Conservation (phyloP, 179 eudicot species). For the Heliamphora pulchella region DNA sequence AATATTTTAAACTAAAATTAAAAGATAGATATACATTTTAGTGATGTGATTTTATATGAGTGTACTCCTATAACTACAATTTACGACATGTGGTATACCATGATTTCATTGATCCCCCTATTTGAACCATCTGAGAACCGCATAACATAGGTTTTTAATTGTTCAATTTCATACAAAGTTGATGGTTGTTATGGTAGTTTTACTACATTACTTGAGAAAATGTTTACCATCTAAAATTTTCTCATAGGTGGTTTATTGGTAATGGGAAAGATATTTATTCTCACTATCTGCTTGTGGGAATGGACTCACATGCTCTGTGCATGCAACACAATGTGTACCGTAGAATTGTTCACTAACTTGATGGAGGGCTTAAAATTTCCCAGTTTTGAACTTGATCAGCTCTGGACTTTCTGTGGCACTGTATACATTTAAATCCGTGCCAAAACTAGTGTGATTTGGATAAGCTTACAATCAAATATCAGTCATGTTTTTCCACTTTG, state of each 20-base stretch:
- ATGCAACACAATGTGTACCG: not conserved
- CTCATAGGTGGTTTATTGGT: not conserved
- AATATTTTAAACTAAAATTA: too few species aligned
- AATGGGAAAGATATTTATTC: not conserved
- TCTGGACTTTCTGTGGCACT: not conserved
- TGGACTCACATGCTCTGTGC: conserved; percentile 4
- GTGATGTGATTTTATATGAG: too few species aligned
- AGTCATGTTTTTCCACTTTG: not conserved
- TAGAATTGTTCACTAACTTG: not conserved
- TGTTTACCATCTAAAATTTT: not conserved
- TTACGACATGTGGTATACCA: too few species aligned
- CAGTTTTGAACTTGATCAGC: conserved; percentile 4
- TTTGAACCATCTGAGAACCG: too few species aligned
- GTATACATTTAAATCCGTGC: not conserved
- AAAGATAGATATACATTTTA: too few species aligned
- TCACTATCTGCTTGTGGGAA: not conserved
- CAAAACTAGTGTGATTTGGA: not conserved
- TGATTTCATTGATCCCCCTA: too few species aligned
- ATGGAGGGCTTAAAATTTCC: not conserved
- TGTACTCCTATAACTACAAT: too few species aligned
- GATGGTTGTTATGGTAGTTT: not conserved
- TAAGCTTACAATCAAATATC: not conserved
- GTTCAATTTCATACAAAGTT: not conserved
- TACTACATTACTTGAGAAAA: not conserved
- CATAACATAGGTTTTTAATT: not conserved